These are phyloP conservation scores for Nitzschia inconspicua DNA, from an alignment of 108 stramenopile genomes.

Conservation along the genomic window DNA sequence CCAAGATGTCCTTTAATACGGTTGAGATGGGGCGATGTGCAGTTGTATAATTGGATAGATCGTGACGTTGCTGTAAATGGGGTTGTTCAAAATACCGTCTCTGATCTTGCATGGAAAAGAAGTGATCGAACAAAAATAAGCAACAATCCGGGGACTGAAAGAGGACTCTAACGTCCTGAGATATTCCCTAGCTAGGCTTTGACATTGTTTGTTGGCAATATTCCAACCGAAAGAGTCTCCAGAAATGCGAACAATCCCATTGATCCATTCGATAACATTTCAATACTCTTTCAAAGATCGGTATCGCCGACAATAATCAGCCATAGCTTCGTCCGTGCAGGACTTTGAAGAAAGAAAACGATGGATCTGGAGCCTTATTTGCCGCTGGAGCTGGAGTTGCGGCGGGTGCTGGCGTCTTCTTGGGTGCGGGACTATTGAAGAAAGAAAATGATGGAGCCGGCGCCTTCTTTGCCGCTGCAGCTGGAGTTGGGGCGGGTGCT, in stretches of 20 bases:
- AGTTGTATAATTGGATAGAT: too few relatives aligned
- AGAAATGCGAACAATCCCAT: constrained; percentile 71
- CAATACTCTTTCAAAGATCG: too few relatives aligned
- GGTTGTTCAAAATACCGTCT: too few relatives aligned
- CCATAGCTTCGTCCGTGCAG: too few relatives aligned
- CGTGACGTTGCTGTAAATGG: too few relatives aligned
- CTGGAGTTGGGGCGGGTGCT: constrained; percentile 24
- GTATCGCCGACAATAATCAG: too few relatives aligned
- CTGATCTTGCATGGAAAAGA: too few relatives aligned
- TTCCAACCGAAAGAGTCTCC: constrained; percentile 77
- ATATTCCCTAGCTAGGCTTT: constrained; percentile 53
- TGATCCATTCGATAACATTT: too few relatives aligned
- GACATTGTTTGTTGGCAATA: constrained; percentile 61
- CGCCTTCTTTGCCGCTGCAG: constrained; percentile 18
- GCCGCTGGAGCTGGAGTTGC: constrained; percentile 39
- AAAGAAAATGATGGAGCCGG: neutral
- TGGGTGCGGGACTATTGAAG: constrained; percentile 23
- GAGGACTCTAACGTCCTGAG: constrained; percentile 69
- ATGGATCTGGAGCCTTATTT: constrained; percentile 25
- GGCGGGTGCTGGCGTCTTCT: constrained; percentile 31
- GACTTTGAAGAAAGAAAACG: constrained; percentile 26
- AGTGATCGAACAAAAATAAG: too few relatives aligned
- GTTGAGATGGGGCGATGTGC: too few relatives aligned
- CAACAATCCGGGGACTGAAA: constrained; percentile 57
- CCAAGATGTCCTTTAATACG: too few relatives aligned